Evolutionary conservation across 495 filamentous ascomycete species (phyloP).

Genomic region (Penicillium paradoxum): DNA sequence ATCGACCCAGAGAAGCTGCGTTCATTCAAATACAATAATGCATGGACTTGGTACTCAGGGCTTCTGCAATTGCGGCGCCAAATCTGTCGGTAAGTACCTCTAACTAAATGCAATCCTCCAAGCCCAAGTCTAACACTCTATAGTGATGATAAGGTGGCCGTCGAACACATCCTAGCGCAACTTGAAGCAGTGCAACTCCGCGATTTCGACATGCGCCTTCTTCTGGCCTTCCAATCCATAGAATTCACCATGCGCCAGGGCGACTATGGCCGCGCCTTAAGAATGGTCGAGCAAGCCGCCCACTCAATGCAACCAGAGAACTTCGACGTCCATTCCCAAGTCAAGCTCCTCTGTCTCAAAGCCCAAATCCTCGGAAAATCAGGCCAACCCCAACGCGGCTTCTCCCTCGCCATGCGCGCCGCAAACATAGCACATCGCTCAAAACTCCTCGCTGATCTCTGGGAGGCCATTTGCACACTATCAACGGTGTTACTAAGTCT

Average conservation of each 20-base stretch:
- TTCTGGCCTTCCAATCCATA: constrained; percentile 64
- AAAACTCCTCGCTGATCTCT: constrained; percentile 66
- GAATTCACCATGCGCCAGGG: constrained; percentile 63
- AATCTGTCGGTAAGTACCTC: constrained; percentile 52
- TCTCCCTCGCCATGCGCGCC: constrained; percentile 76
- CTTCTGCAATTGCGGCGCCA: constrained; percentile 66
- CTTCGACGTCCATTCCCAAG: constrained; percentile 68
- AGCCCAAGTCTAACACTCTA: constrained; percentile 17
- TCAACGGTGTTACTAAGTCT: constrained; percentile 64
- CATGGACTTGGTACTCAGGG: constrained; percentile 69
- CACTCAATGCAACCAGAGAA: constrained; percentile 59
- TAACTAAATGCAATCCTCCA: not conserved
- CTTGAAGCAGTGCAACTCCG: constrained; percentile 50
- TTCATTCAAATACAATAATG: constrained; percentile 72
- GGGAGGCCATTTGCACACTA: constrained; percentile 69
- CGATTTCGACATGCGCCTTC: constrained; percentile 67
- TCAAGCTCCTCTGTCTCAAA: constrained; percentile 73
- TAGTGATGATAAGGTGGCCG: constrained; percentile 62
- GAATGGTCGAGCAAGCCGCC: constrained; percentile 62
- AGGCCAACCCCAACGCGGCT: constrained; percentile 73
- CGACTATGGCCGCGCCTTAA: constrained; percentile 59
- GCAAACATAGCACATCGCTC: constrained; percentile 70
- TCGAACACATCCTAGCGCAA: constrained; percentile 59
- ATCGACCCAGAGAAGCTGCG: constrained; percentile 62
- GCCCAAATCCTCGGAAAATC: constrained; percentile 64